Evolutionary conservation across 306 rosid species (phyloP).

Genomic region (Glycine latifolia): DNA sequence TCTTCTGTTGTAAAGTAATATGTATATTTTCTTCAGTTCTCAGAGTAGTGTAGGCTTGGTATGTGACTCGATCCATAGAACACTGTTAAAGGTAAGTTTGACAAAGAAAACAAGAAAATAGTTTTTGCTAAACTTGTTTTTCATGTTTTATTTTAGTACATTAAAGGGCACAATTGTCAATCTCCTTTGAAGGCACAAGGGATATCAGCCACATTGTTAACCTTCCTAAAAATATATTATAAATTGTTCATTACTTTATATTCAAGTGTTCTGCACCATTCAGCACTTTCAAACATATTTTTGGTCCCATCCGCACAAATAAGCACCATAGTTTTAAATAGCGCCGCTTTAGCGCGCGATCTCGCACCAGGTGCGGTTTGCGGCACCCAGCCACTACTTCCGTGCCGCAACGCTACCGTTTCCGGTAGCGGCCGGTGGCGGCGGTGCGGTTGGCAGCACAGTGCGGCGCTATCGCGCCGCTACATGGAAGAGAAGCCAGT

Average conservation of each 20-base stretch:
- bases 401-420: too few species aligned
- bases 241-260: slow-evolving; percentile 17
- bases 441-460: too few species aligned
- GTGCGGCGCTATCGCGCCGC: too few species aligned
- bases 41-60: slow-evolving; percentile 9
- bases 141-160: slow-evolving; percentile 6
- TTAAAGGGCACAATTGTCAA: slow-evolving; percentile 7
- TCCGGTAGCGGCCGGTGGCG: too few species aligned
- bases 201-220: neutral
- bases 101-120: too few species aligned
- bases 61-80: slow-evolving; percentile 17
- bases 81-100: neutral
- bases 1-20: neutral
- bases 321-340: too few species aligned
- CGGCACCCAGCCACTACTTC: too few species aligned
- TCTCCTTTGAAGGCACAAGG: neutral
- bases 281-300: slow-evolving; percentile 31
- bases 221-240: neutral
- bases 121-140: neutral
- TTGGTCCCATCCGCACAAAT: neutral
- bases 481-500: too few species aligned
- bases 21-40: slow-evolving; percentile 6
- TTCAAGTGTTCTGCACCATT: slow-evolving; percentile 22
- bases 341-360: too few species aligned
- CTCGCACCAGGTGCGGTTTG: too few species aligned